These are phyloP conservation scores for Senna siamea DNA, from an alignment of 306 rosid genomes.

Conservation along the genomic window DNA sequence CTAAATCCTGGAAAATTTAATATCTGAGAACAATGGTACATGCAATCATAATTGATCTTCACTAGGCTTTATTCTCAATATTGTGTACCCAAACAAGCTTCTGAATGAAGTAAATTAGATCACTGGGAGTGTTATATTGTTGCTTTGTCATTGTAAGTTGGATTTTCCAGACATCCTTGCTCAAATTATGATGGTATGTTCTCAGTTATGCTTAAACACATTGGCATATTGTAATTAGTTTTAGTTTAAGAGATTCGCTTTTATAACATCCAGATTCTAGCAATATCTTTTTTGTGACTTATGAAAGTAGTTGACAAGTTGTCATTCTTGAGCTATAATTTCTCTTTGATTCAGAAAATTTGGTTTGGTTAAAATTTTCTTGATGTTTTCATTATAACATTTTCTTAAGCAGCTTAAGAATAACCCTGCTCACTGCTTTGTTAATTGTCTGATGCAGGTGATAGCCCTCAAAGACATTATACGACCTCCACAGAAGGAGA, in stretches of 20 bases:
- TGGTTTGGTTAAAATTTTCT: constrained; percentile 9
- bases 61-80: background rate
- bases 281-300: constrained; percentile 1
- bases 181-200: background rate
- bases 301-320: background rate
- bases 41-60: constrained; percentile 1
- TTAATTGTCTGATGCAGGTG: constrained; percentile 60
- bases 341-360: constrained; percentile 16
- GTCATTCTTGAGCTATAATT: background rate
- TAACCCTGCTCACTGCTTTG: constrained; percentile 30
- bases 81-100: constrained; percentile 5
- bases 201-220: constrained; percentile 7
- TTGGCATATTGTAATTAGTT: background rate
- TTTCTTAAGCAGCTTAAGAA: background rate
- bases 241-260: constrained; percentile 17
- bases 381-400: background rate
- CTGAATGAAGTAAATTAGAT: constrained; percentile 11
- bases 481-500: constrained; percentile 79
- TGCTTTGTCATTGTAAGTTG: background rate
- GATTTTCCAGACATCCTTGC: background rate
- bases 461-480: constrained; percentile 79
- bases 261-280: background rate
- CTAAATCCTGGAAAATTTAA: background rate
- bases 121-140: background rate
- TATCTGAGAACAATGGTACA: background rate